Conservation (phyloP, 2,329 filamentous ascomycete species). For the Fusarium brachygibbosum region DNA sequence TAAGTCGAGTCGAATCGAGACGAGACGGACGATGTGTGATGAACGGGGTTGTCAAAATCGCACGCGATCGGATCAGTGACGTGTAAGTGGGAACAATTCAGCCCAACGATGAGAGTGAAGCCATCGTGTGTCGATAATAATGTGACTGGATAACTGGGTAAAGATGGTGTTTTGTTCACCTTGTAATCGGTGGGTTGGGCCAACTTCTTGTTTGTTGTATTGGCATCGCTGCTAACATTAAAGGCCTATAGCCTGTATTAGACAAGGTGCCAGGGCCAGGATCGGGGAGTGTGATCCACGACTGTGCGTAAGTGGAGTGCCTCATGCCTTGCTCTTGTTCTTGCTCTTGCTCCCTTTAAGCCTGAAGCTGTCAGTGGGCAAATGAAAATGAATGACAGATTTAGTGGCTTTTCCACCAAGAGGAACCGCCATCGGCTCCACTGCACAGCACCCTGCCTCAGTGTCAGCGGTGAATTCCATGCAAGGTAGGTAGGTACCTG, state of each 20-base stretch:
- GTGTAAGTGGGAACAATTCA: conserved; percentile 13
- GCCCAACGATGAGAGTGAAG: conserved; percentile 20
- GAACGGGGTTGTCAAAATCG: conserved; percentile 17
- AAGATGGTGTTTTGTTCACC: conserved; percentile 14
- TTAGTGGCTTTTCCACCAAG: conserved; percentile 29
- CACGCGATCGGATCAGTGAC: conserved; percentile 32
- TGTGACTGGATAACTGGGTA: not conserved
- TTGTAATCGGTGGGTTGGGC: conserved; percentile 2
- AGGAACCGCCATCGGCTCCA: conserved; percentile 24
- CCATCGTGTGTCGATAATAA: conserved; percentile 21
- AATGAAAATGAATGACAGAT: conserved; percentile 27
- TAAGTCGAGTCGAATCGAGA: not conserved
- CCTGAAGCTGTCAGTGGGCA: conserved; percentile 7
- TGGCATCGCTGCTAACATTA: conserved; percentile 5
- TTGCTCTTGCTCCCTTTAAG: too few species aligned
- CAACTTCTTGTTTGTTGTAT: conserved; percentile 6
- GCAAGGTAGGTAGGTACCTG: not conserved
- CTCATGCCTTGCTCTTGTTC: conserved; percentile 9
- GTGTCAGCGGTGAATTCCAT: conserved; percentile 17
- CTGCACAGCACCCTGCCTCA: conserved; percentile 17
- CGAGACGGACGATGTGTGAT: conserved; percentile 3
- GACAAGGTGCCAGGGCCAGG: conserved; percentile 21
- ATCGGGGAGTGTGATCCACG: conserved; percentile 31
- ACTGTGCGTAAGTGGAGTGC: conserved; percentile 30
- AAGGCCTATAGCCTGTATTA: conserved; percentile 5